Base-by-base conservation (phyloP, 1,284 basidiomycete species). In the Naganishia cerealis region DNA sequence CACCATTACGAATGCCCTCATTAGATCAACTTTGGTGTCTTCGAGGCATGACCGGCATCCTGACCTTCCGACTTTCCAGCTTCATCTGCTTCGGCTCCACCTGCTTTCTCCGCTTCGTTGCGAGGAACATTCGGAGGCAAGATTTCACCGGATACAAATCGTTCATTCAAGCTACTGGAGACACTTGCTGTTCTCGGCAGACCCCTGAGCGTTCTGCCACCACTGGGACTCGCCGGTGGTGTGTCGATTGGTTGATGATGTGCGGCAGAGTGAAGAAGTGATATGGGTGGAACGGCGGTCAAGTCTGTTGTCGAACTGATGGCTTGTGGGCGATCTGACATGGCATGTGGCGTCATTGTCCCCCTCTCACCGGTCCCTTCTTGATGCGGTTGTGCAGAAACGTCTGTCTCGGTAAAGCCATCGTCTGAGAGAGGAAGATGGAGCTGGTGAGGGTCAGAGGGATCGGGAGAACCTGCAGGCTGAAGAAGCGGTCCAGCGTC, bases 271-370 rank as follows among this genome's bases (percentile, higher is more conserved):
- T 59, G 40, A n/a, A 29, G 26, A 6, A 39, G 16, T 18, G 54
- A 29, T 5, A 46, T 43, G 7, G 57, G 57, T 10, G 42, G 40
- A 33, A 59, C 43, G 15, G 54, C 61, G 42, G 39, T 68, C 43
- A 68, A 62, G 33, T 76, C 76, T 24, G 79, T 81, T 42, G 80
- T 81, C 16, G 72, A 73, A 52, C 72, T 76, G 54, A 81, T 72
- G 15, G 80, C 75, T 7, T 78, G 74, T 0, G 80, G 80, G 21
- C 72, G 73, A 24, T 80, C 78, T 52, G 74, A 74, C 77, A 81
- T 79, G 7, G 76, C 79, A 62, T 81, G 80, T 24, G 77, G 75
- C 7, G 75, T 73, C 76, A 81, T 76, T 55, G 74, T 77, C 1
- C 79, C 79, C 2, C 73, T 73, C 67, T 79, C 78, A 9, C 77